These are phyloP conservation scores for Salix arbutifolia DNA, from an alignment of 345 rosid genomes.

Conservation along the genomic window DNA sequence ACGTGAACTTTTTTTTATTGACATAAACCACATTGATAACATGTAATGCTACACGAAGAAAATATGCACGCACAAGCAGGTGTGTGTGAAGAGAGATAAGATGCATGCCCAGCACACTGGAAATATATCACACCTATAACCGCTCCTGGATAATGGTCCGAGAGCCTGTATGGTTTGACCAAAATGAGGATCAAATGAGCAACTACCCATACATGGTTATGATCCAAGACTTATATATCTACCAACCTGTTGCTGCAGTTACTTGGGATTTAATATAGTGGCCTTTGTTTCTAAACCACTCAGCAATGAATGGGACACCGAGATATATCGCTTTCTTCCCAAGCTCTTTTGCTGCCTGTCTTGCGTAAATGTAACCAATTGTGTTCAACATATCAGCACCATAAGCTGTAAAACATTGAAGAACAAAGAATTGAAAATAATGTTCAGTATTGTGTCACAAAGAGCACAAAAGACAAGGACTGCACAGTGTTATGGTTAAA, in stretches of 20 bases:
- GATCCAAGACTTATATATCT: conserved; percentile 11
- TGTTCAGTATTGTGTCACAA: background rate
- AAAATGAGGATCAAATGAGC: conserved; percentile 8
- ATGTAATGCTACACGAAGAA: background rate
- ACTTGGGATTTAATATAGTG: conserved; percentile 94
- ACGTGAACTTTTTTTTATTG: background rate
- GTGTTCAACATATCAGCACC: conserved; percentile 95
- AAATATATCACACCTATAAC: background rate
- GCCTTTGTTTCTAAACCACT: conserved; percentile 97
- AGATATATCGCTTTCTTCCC: conserved; percentile 82
- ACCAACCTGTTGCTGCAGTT: conserved; percentile 93
- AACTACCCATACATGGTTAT: conserved; percentile 1
- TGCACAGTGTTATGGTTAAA: background rate
- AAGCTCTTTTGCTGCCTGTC: conserved; percentile 96
- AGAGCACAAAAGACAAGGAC: background rate
- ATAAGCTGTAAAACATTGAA: conserved; percentile 56
- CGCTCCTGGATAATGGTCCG: background rate
- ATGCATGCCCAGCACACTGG: background rate
- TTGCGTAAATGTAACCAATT: conserved; percentile 81
- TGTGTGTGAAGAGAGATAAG: background rate
- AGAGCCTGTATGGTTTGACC: background rate
- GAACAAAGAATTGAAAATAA: conserved; percentile 8
- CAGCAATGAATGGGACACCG: conserved; percentile 90
- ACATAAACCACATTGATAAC: background rate
- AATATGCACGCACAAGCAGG: background rate